Evolutionary conservation across 371 early-diverging fungal genomes (phyloP).

Genomic region (Rhizopus arrhizus): DNA sequence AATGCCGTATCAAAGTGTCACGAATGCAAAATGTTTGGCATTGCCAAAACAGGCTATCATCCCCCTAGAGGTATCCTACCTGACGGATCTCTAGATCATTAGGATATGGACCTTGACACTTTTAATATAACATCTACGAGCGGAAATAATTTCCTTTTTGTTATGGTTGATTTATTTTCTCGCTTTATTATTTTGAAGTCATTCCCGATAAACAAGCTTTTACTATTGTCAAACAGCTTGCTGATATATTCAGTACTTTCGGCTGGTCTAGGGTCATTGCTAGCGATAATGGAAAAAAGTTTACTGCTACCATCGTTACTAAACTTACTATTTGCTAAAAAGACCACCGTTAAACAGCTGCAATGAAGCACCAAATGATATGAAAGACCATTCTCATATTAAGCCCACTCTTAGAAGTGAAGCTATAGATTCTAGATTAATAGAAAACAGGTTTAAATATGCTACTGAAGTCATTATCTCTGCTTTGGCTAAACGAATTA

Average conservation of each 20-base stretch:
- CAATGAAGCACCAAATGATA: conserved; percentile 7
- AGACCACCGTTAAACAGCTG: conserved; percentile 3
- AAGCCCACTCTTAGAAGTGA: neutral
- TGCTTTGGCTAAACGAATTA: neutral
- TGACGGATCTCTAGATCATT: neutral
- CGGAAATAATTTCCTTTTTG: conserved; percentile 11
- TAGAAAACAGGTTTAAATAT: neutral
- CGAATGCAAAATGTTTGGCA: neutral
- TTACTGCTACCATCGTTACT: neutral
- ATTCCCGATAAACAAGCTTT: conserved; percentile 1
- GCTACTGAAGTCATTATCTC: conserved; percentile 2
- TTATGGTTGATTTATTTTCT: conserved; percentile 11
- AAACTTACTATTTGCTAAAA: neutral
- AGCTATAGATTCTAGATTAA: neutral
- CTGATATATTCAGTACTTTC: neutral
- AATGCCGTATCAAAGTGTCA: neutral
- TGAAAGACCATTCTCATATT: conserved; percentile 2
- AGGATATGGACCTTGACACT: neutral
- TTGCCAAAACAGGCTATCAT: conserved; percentile 4
- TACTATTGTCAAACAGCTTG: conserved; percentile 1
- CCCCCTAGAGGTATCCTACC: neutral
- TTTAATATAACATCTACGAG: conserved; percentile 9
- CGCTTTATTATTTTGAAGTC: conserved; percentile 6
- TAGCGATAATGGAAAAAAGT: conserved; percentile 6
- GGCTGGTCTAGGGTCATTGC: neutral